A percentile compares a stretch with the other conserved stretches of the same genome.
Conservation (phyloP, 306 rosid species). For the Bauhinia variegata region DNA sequence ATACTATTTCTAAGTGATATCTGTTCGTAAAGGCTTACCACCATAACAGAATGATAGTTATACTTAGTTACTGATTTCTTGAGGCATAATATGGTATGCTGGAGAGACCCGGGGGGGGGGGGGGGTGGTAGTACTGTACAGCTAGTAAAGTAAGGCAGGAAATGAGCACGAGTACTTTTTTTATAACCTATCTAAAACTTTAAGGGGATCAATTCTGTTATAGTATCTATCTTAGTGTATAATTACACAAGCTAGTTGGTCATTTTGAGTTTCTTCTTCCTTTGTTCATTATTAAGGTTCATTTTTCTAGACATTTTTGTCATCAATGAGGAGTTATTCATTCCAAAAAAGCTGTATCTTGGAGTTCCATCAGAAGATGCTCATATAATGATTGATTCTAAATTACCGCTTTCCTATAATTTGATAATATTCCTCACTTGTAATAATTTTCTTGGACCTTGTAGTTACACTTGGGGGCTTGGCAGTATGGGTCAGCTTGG, state of each 20-base stretch:
- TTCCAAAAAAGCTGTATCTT: slow-evolving; percentile 9
- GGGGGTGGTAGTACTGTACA: no score
- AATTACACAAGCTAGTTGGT: background rate
- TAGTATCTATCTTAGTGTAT: background rate
- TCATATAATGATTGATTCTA: background rate
- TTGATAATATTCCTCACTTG: slow-evolving; percentile 4
- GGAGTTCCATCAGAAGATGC: slow-evolving; percentile 3
- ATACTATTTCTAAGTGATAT: no score
- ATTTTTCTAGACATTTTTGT: background rate
- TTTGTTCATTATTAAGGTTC: background rate
- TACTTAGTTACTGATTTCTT: slow-evolving; percentile 5
- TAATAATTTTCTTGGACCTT: slow-evolving; percentile 36
- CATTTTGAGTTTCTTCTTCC: slow-evolving; percentile 2
- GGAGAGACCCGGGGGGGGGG: no score
- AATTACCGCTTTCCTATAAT: background rate
- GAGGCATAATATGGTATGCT: slow-evolving; percentile 8
- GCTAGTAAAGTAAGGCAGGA: background rate
- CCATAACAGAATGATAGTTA: slow-evolving; percentile 1
- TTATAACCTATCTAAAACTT: background rate
- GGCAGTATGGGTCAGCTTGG: slow-evolving; percentile 99
- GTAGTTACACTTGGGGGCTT: slow-evolving; percentile 93
- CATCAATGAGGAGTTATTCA: slow-evolving; percentile 21
- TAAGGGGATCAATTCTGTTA: background rate
- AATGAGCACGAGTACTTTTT: background rate
- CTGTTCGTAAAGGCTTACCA: background rate